These are phyloP conservation scores for Tuber brumale DNA, from an alignment of 495 filamentous ascomycete genomes.

Conservation along the genomic window DNA sequence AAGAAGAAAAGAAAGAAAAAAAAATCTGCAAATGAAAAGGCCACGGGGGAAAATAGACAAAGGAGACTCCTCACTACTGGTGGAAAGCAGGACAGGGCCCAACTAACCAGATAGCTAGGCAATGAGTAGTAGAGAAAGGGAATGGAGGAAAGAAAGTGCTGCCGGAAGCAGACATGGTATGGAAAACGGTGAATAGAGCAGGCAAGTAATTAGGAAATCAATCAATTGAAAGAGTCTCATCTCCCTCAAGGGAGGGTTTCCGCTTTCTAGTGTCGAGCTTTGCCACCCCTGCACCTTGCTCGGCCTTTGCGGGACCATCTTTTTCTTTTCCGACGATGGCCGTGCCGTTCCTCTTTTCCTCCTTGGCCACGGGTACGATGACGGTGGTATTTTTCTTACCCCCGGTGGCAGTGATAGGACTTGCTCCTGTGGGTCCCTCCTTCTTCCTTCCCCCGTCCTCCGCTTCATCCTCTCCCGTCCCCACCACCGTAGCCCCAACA, in stretches of 20 bases:
- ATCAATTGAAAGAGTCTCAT: background rate
- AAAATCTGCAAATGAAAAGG: background rate
- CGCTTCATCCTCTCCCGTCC: background rate
- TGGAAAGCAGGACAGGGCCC: background rate
- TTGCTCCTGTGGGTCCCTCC: background rate
- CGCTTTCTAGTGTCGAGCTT: background rate
- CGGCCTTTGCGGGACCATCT: background rate
- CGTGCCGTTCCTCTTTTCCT: background rate
- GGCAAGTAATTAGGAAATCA: background rate
- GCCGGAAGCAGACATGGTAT: background rate
- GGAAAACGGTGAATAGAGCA: background rate
- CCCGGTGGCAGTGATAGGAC: background rate
- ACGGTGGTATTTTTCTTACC: background rate
- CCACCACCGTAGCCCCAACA: background rate
- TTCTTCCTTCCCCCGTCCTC: background rate
- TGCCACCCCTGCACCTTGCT: background rate
- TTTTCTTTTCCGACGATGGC: background rate
- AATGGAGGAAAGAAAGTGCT: background rate
- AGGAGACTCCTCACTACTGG: background rate
- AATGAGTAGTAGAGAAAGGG: background rate
- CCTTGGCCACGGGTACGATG: background rate
- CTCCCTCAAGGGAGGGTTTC: background rate
- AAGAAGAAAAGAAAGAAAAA: background rate
- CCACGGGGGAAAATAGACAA: background rate
- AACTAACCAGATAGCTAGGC: background rate